Conservation (phyloP, 176 grass and related monocot genomes). For the maize (Zea mays) region DNA sequence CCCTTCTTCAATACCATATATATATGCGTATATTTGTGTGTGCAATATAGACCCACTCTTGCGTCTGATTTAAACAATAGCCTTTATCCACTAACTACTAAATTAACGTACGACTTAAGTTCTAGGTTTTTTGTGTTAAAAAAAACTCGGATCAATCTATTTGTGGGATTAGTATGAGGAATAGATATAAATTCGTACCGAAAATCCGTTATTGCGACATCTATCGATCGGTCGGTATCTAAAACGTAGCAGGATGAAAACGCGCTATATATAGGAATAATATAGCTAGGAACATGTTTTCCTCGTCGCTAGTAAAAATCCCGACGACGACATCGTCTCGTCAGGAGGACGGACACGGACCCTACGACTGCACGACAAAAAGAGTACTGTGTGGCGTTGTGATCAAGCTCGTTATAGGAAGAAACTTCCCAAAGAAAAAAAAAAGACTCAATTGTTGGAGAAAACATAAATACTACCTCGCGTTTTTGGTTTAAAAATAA, state of each 20-base stretch:
- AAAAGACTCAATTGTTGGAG: background rate
- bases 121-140: background rate
- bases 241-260: background rate
- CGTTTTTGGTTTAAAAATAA: too few relatives aligned
- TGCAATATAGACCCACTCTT: background rate
- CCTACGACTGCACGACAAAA: background rate
- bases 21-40: background rate
- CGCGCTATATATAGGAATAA: background rate
- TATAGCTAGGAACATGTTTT: background rate
- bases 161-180: background rate
- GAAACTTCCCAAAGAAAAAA: background rate
- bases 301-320: background rate
- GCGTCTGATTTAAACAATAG: background rate
- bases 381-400: too few relatives aligned
- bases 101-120: background rate
- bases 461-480: background rate
- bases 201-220: background rate
- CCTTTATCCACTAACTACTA: background rate
- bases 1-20: background rate
- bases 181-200: background rate
- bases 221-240: background rate
- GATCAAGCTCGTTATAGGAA: background rate
- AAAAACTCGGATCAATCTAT: background rate
- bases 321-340: background rate
- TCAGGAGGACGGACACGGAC: too few relatives aligned